Evolutionary conservation across 2,329 filamentous ascomycete genomes (phyloP).

Genomic region (Sclerotinia minor): DNA sequence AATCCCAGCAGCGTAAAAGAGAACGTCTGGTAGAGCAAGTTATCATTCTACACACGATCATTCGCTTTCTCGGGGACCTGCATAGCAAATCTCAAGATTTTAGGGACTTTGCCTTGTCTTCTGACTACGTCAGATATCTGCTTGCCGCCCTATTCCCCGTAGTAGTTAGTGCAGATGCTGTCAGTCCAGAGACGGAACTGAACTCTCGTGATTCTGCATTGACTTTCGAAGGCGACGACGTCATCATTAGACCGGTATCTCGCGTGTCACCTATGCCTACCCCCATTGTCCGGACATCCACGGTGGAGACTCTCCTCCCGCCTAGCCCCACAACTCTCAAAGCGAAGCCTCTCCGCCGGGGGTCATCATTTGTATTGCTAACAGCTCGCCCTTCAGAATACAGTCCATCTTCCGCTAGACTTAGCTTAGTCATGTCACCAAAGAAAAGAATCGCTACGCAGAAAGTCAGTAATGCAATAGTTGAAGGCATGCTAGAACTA

Average conservation of each 20-base stretch:
- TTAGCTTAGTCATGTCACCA: slow-evolving; percentile 63
- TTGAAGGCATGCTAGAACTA: slow-evolving; percentile 76
- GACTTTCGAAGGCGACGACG: slow-evolving; percentile 82
- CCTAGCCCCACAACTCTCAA: slow-evolving; percentile 46
- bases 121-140: slow-evolving; percentile 78
- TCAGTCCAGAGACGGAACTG: slow-evolving; percentile 83
- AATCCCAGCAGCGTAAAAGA: slow-evolving; percentile 46
- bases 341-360: slow-evolving; percentile 69
- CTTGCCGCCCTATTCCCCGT: slow-evolving; percentile 82
- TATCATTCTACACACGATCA: slow-evolving; percentile 70
- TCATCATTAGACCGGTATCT: slow-evolving; percentile 65
- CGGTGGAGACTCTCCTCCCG: slow-evolving; percentile 52
- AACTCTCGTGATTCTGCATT: slow-evolving; percentile 77
- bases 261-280: slow-evolving; percentile 58
- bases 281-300: slow-evolving; percentile 74
- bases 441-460: slow-evolving; percentile 53
- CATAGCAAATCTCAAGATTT: slow-evolving; percentile 77
- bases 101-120: slow-evolving; percentile 76
- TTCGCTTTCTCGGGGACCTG: slow-evolving; percentile 76
- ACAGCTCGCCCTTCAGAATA: slow-evolving; percentile 65
- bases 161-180: slow-evolving; percentile 80
- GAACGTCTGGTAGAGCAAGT: slow-evolving; percentile 58
- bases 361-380: slow-evolving; percentile 89
- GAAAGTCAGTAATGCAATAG: slow-evolving; percentile 65
- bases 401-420: slow-evolving; percentile 58